Conservation (phyloP, 306 rosid genomes). For the Dryas octopetala region DNA sequence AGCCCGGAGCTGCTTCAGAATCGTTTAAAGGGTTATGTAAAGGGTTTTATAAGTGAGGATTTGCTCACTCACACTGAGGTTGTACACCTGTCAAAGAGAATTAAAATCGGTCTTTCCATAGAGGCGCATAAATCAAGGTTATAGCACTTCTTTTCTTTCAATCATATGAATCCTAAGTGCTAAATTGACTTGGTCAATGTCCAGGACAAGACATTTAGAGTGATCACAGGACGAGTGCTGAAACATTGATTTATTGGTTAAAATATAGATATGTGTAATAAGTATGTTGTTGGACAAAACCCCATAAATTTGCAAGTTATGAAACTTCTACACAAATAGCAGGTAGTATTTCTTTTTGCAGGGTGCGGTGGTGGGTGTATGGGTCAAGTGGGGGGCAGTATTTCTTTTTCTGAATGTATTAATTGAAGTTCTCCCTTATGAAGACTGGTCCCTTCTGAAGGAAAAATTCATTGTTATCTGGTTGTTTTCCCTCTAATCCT, state of each 20-base stretch:
- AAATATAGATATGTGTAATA: background rate
- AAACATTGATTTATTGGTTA: background rate
- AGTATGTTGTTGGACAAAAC: background rate
- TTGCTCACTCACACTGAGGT: conserved; percentile 90
- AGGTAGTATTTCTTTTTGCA: background rate
- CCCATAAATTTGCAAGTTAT: conserved; percentile 6
- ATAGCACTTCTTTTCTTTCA: conserved; percentile 19
- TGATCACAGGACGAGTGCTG: background rate
- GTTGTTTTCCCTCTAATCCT: background rate
- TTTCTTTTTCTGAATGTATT: background rate
- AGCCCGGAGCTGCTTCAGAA: conserved; percentile 56
- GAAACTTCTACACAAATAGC: background rate
- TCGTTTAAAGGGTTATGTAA: conserved; percentile 70
- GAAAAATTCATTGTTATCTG: background rate
- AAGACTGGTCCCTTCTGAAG: conserved; percentile 1
- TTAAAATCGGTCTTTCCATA: conserved; percentile 72
- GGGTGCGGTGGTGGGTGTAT: background rate
- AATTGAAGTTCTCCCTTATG: conserved; percentile 2
- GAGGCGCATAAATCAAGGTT: conserved; percentile 84
- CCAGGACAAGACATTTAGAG: background rate
- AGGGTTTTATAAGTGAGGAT: conserved; percentile 66
- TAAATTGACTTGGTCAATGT: background rate
- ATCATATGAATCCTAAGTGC: conserved; percentile 2
- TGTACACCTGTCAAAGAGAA: conserved; percentile 70
- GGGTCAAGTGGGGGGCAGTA: background rate